Evolutionary conservation across 75 land plant genomes (phyloP).

Genomic region (Picea sitchensis): DNA sequence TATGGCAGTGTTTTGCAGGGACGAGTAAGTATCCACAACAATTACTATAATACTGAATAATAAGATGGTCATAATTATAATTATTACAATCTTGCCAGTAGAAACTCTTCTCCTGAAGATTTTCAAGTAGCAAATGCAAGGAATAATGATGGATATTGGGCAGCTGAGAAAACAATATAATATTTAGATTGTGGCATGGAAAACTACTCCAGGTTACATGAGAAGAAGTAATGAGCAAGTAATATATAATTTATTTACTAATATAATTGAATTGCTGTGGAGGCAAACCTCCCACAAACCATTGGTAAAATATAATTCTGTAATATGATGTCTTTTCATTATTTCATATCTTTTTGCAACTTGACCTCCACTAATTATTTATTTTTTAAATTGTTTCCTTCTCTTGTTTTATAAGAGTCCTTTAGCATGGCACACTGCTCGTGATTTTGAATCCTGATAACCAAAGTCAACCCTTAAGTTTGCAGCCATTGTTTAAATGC

Average conservation of each 20-base stretch:
- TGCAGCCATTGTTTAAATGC: neutral
- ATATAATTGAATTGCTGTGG: too few species aligned
- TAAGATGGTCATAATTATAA: slow-evolving; percentile 15
- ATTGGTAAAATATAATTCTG: too few species aligned
- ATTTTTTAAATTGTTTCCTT: too few species aligned
- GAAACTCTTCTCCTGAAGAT: slow-evolving; percentile 23
- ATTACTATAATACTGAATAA: slow-evolving; percentile 22
- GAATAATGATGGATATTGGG: slow-evolving; percentile 59
- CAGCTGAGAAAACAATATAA: slow-evolving; percentile 41
- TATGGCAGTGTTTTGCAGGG: slow-evolving; percentile 25
- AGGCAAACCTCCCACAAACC: too few species aligned
- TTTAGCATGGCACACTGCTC: neutral
- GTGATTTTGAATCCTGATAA: neutral
- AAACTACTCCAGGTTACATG: too few species aligned
- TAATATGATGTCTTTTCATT: too few species aligned
- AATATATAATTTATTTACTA: too few species aligned
- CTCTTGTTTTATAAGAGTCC: too few species aligned
- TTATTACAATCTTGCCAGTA: slow-evolving; percentile 17
- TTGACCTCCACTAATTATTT: too few species aligned
- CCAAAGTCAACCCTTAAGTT: neutral
- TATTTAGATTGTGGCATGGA: too few species aligned
- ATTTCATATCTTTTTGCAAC: too few species aligned
- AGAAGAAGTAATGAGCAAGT: too few species aligned
- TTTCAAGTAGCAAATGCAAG: slow-evolving; percentile 76
- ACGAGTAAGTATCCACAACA: slow-evolving; percentile 37